phyloP scores from a whole-genome alignment of 2,329 filamentous ascomycete species.

The Hortaea werneckii region DNA sequence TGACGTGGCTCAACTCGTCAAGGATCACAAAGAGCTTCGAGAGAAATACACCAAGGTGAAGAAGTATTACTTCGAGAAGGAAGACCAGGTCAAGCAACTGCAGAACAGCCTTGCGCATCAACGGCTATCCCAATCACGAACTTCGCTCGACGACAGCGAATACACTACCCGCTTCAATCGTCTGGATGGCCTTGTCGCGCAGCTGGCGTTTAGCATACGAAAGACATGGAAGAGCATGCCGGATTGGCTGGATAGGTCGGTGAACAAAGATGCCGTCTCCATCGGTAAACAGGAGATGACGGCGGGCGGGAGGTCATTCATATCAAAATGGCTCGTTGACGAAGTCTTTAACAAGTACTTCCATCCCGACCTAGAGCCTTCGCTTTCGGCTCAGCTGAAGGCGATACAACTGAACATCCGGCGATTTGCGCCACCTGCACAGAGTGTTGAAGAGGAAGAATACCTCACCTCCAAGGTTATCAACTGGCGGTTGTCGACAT shows the following conservation, averaged over 20 bases:
- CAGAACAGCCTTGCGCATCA: constrained; percentile 98
- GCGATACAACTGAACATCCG: constrained; percentile 81
- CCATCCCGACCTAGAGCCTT: constrained; percentile 73
- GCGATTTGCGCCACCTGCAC: constrained; percentile 59
- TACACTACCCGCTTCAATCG: constrained; percentile 83
- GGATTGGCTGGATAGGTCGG: constrained; percentile 64
- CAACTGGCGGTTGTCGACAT: constrained; percentile 84
- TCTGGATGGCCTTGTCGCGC: constrained; percentile 86
- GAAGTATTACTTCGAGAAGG: constrained; percentile 90
- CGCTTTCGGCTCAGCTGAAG: constrained; percentile 70
- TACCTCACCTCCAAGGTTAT: constrained; percentile 79
- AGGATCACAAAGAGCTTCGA: constrained; percentile 41
- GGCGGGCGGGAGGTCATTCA: constrained; percentile 77
- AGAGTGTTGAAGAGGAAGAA: constrained; percentile 78
- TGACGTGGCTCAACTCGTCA: constrained; percentile 36
- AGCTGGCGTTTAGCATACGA: constrained; percentile 88
- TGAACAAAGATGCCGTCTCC: constrained; percentile 75
- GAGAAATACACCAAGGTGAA: constrained; percentile 98
- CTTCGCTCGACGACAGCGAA: constrained; percentile 88
- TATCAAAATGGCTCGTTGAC: constrained; percentile 81
- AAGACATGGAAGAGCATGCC: constrained; percentile 86
- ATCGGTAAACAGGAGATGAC: constrained; percentile 98
- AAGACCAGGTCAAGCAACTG: constrained; percentile 78
- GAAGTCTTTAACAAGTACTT: constrained; percentile 88
- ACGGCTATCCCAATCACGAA: constrained; percentile 85